These are phyloP conservation scores for Fusarium irregulare DNA, from an alignment of 2,329 filamentous ascomycete species.

Conservation along the genomic window DNA sequence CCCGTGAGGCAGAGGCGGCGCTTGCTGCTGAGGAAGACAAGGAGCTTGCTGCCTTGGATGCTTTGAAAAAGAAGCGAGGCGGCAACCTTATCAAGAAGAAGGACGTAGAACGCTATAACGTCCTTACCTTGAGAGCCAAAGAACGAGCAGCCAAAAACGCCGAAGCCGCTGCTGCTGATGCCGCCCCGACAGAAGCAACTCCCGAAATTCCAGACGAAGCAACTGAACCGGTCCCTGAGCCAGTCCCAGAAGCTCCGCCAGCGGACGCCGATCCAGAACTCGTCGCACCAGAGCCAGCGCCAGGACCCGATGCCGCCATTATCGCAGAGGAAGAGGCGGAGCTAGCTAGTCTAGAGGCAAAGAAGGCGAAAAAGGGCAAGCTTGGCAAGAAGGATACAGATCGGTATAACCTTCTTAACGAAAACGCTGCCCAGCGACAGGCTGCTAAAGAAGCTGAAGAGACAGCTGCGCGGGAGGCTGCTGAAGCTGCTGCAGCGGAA, in stretches of 20 bases:
- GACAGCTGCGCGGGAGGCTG: conserved; percentile 41
- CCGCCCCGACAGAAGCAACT: conserved; percentile 11
- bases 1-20: conserved; percentile 46
- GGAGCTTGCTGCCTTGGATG: conserved; percentile 36
- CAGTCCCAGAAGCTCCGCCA: conserved; percentile 9
- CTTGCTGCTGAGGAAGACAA: conserved; percentile 45
- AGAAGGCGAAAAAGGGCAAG: conserved; percentile 41
- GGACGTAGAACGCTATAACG: conserved; percentile 37
- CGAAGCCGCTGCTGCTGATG: conserved; percentile 35
- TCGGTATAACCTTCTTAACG: conserved; percentile 31
- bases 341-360: conserved; percentile 33
- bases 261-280: conserved; percentile 20
- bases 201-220: conserved; percentile 32
- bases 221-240: conserved; percentile 24
- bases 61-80: conserved; percentile 40
- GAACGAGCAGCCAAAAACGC: conserved; percentile 46
- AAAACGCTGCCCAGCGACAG: conserved; percentile 33
- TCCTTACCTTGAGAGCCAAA: conserved; percentile 29
- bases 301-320: conserved; percentile 31
- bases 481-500: conserved; percentile 18
- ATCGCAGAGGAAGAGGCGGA: conserved; percentile 40
- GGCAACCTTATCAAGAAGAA: conserved; percentile 42
- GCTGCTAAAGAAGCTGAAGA: conserved; percentile 37
- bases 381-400: conserved; percentile 40
- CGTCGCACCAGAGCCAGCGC: conserved; percentile 5